phyloP scores from a whole-genome alignment of 192 early-diverging fungal species.

The Rhizophagus prolifer region DNA sequence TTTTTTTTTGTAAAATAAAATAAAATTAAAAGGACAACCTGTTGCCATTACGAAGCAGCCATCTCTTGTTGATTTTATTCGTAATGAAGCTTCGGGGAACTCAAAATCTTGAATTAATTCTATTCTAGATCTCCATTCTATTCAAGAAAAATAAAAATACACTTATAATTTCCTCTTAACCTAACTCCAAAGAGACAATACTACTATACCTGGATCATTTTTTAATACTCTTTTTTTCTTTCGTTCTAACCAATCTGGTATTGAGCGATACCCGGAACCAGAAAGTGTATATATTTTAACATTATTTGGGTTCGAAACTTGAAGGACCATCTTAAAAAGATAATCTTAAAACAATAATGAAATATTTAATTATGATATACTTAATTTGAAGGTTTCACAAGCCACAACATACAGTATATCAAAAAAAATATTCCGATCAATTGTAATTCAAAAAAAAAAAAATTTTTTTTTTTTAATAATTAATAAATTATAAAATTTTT shows the following conservation, averaged over 20 bases:
- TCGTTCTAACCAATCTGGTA: conserved; percentile 94
- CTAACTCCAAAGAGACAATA: not conserved
- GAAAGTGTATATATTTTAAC: conserved; percentile 88
- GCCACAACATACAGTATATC: too few relatives aligned
- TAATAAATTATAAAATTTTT: not conserved
- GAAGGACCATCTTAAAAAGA: conserved; percentile 61
- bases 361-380: not conserved
- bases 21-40: conserved; percentile 42
- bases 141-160: not conserved
- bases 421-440: too few relatives aligned
- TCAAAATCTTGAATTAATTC: conserved; percentile 98
- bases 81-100: conserved; percentile 91
- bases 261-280: conserved; percentile 71
- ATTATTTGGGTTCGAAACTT: conserved; percentile 87
- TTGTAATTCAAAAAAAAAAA: too few relatives aligned
- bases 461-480: not conserved
- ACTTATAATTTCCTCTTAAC: not conserved
- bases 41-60: conserved; percentile 88
- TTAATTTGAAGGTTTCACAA: not conserved
- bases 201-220: conserved; percentile 70
- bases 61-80: conserved; percentile 82
- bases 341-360: not conserved
- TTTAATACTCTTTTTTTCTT: conserved; percentile 84
- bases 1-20: not conserved
- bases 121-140: conserved; percentile 86